These are phyloP conservation scores for Pleurotus salmoneostramineus DNA, from an alignment of 768 basidiomycete genomes.

Conservation along the genomic window DNA sequence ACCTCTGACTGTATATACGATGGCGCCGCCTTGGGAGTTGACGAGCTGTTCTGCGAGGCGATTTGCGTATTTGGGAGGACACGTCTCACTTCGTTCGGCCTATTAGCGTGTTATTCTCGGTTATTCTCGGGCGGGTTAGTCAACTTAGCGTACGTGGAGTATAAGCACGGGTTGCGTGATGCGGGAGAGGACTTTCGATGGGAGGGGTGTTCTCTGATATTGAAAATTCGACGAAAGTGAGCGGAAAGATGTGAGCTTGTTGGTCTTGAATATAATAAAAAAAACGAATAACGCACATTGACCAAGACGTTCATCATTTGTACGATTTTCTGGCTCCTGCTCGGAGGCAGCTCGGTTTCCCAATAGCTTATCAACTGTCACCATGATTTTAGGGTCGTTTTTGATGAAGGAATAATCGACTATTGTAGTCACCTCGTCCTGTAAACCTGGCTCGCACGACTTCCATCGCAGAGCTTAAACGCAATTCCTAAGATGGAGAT, in stretches of 20 bases:
- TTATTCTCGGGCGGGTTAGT: not conserved
- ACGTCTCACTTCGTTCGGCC: slow-evolving; percentile 58
- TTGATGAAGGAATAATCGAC: not conserved
- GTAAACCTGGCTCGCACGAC: slow-evolving; percentile 45
- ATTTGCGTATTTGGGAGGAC: slow-evolving; percentile 56
- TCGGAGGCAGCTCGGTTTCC: slow-evolving; percentile 53
- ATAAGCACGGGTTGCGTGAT: slow-evolving; percentile 66
- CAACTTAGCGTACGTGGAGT: slow-evolving; percentile 51
- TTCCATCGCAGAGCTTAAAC: slow-evolving; percentile 7
- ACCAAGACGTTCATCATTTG: slow-evolving; percentile 53
- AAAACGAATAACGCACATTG: slow-evolving; percentile 42
- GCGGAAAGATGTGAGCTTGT: not conserved
- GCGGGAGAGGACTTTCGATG: slow-evolving; percentile 35
- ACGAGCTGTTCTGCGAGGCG: slow-evolving; percentile 42
- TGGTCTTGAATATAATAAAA: not conserved
- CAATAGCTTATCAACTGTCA: slow-evolving; percentile 63
- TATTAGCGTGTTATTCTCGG: slow-evolving; percentile 18
- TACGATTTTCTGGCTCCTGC: slow-evolving; percentile 43
- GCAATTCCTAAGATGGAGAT: not conserved
- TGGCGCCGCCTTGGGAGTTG: slow-evolving; percentile 44
- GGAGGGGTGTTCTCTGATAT: slow-evolving; percentile 47
- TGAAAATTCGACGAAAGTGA: not conserved
- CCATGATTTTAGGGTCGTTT: not conserved
- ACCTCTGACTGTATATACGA: slow-evolving; percentile 65
- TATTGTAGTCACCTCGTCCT: slow-evolving; percentile 53